Base-by-base conservation (phyloP, 805 yeast genomes). In the Candida awuae region DNA sequence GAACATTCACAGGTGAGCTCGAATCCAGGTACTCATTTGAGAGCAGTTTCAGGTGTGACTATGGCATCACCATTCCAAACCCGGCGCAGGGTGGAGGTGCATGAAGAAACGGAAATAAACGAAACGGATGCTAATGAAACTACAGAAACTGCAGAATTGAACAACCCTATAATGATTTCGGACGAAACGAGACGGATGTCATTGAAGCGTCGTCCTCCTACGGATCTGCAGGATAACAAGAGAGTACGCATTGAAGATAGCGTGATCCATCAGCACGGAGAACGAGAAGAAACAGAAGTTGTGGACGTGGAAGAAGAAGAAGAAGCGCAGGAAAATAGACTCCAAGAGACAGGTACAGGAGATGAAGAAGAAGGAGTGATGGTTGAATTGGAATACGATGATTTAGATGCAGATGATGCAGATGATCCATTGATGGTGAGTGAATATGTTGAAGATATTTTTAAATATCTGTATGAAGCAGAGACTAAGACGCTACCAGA, bases 381-480 rank as follows among this genome's bases (percentile, higher is more conserved):
- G 66, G 61, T 38, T 76, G 87, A 85, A 25, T 14, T 25, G 10
- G 14, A 25, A 25, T 25, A 25, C 12, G 87, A 81, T 53, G 85
- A 80, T 56, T 63, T 81, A 43, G 92, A 82, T 52, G 73, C 69
- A 22, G 83, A 75, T 45, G 88, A 82, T 54, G 55, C 61, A 34
- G 80, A 77, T 47, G 90, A 82, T 55, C 84, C 80, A 16, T 63
- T 84, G 45, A 88, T 90, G 96, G 97, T 84, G 23, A 76, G 87
- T 45, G 98, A 90, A 65, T 90, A 88, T 59, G 95, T 84, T 39
- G 73, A 67, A 45, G 97, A 86, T 44, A 88, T 90, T 41, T 88
- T 85, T 60, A 80, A 75, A 22, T 86, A 84, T 59, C 65, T 88
- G 51, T 78, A 80, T 56, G 77, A 71, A 53, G 66, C 80, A 43